Conservation (phyloP, 2,329 filamentous ascomycete species). For the Colletotrichum trifolii region DNA sequence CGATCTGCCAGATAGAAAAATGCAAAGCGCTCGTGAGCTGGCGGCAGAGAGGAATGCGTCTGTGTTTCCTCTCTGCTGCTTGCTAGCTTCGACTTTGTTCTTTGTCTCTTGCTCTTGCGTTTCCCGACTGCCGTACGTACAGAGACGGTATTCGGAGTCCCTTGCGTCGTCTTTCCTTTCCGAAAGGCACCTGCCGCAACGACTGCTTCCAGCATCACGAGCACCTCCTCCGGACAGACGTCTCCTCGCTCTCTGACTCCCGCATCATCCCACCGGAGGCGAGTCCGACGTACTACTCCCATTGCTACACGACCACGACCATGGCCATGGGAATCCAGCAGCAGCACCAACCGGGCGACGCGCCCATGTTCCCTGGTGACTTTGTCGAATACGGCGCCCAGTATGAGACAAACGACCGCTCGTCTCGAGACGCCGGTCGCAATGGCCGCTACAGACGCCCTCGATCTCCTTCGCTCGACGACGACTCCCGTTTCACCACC, state of each 20-base stretch:
- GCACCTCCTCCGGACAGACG: too few relatives aligned
- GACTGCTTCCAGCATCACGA: too few relatives aligned
- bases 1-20: background rate
- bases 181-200: too few relatives aligned
- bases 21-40: background rate
- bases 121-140: too few relatives aligned
- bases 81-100: too few relatives aligned
- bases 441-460: conserved; percentile 33
- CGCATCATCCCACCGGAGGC: background rate
- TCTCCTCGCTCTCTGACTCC: too few relatives aligned
- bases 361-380: conserved; percentile 32
- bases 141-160: too few relatives aligned
- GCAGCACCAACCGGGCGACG: conserved; percentile 26
- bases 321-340: conserved; percentile 35
- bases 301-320: background rate
- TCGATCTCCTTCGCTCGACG: conserved; percentile 34
- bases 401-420: conserved; percentile 30
- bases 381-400: conserved; percentile 31
- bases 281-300: background rate
- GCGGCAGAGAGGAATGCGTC: too few relatives aligned
- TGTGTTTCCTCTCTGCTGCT: too few relatives aligned
- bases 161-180: too few relatives aligned
- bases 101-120: too few relatives aligned
- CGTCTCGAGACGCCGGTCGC: conserved; percentile 17
- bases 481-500: conserved; percentile 34